Conservation (phyloP, 192 early-diverging fungal genomes). For the Obelidium mucronatum region DNA sequence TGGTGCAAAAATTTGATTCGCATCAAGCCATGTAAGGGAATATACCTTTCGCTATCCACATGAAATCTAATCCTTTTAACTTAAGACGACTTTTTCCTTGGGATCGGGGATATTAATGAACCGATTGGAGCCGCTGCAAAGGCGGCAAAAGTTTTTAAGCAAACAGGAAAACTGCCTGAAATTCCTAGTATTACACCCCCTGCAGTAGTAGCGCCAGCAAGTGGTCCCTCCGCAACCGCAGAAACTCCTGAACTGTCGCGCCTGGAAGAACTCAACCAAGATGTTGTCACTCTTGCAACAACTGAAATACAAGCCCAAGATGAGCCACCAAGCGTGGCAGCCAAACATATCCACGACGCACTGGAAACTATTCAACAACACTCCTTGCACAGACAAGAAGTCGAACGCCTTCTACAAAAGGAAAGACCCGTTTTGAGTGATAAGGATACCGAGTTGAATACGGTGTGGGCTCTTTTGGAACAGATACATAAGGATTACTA, state of each 20-base stretch:
- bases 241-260: background rate
- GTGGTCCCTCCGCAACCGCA: background rate
- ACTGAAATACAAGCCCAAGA: background rate
- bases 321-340: background rate
- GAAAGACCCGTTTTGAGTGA: constrained; percentile 39
- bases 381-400: constrained; percentile 14
- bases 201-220: background rate
- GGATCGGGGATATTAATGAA: constrained; percentile 94
- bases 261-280: background rate
- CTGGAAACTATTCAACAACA: constrained; percentile 1
- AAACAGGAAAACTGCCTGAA: background rate
- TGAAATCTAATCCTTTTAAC: background rate
- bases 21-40: constrained; percentile 83
- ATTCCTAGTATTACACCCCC: constrained; percentile 18
- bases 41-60: background rate
- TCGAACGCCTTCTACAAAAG: background rate
- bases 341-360: constrained; percentile 6
- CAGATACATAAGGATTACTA: constrained; percentile 78
- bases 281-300: background rate
- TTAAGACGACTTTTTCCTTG: constrained; percentile 90
- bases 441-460: constrained; percentile 52
- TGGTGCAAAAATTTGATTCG: constrained; percentile 90
- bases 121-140: background rate
- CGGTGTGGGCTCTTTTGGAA: constrained; percentile 62
- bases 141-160: background rate